These are phyloP conservation scores for Yamadazyma spencermartinsiae DNA, from an alignment of 1,139 yeast genomes.

Conservation along the genomic window DNA sequence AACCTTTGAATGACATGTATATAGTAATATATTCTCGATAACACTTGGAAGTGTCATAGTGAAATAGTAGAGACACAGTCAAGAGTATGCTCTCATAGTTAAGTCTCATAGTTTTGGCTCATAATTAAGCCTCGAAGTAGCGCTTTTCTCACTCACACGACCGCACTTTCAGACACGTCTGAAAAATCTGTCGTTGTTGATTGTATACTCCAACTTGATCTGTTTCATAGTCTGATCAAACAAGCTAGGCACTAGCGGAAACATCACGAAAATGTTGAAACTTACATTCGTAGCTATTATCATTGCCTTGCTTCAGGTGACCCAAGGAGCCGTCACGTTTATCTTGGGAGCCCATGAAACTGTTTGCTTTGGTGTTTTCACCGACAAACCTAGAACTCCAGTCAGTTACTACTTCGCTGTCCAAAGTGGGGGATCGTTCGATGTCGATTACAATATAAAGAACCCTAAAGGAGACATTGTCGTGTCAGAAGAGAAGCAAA, in stretches of 20 bases:
- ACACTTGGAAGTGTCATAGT: no score
- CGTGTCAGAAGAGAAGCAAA: slow-evolving; percentile 61
- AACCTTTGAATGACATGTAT: slow-evolving; percentile 13
- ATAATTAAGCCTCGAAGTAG: no score
- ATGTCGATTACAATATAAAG: slow-evolving; percentile 73
- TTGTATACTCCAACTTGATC: no score
- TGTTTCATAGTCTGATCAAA: no score
- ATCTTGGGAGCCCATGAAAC: slow-evolving; percentile 75
- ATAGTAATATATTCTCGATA: no score
- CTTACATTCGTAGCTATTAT: slow-evolving; percentile 1
- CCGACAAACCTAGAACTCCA: slow-evolving; percentile 60
- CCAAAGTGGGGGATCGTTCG: slow-evolving; percentile 86
- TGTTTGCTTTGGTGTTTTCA: slow-evolving; percentile 77
- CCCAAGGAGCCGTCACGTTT: slow-evolving; percentile 63
- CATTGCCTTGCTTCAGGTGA: slow-evolving; percentile 9
- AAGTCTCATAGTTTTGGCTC: no score
- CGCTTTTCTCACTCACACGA: slow-evolving; percentile 3
- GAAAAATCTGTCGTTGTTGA: slow-evolving; percentile 2
- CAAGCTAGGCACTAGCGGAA: neutral
- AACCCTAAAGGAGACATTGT: slow-evolving; percentile 66
- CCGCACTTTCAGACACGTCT: slow-evolving; percentile 13
- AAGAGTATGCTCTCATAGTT: neutral
- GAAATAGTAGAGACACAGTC: neutral
- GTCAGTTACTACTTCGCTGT: slow-evolving; percentile 89
- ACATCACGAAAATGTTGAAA: neutral